Percentiles rank a stretch among this genome's conserved stretches.
Conservation (phyloP, 1,284 basidiomycete species). For the Ganoderma sp. region DNA sequence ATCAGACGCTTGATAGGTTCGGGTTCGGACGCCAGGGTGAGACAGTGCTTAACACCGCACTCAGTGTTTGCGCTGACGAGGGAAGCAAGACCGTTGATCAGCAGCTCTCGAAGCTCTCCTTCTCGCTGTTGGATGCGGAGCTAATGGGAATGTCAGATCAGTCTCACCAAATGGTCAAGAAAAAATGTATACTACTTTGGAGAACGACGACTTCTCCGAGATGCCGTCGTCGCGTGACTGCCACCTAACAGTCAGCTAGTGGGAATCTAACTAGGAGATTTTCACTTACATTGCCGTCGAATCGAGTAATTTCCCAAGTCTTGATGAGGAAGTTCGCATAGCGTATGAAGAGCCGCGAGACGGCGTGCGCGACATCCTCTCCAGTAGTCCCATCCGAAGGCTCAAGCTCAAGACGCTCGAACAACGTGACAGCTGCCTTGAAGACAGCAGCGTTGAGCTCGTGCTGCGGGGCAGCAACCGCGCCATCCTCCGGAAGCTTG, state of each 20-base stretch:
- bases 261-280: no score
- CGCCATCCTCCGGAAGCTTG: slow-evolving; percentile 13
- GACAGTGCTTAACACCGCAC: slow-evolving; percentile 88
- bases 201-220: slow-evolving; percentile 58
- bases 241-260: slow-evolving; percentile 10
- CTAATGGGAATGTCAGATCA: background rate
- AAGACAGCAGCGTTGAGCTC: slow-evolving; percentile 80
- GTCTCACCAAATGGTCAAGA: background rate
- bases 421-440: slow-evolving; percentile 73
- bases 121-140: slow-evolving; percentile 56
- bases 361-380: slow-evolving; percentile 71
- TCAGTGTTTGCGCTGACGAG: slow-evolving; percentile 88
- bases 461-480: slow-evolving; percentile 34
- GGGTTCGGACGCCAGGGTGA: slow-evolving; percentile 79
- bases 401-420: slow-evolving; percentile 77
- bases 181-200: slow-evolving; percentile 48
- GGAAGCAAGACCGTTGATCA: slow-evolving; percentile 81
- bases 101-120: slow-evolving; percentile 69
- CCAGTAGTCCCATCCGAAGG: slow-evolving; percentile 60
- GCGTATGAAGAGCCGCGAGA: slow-evolving; percentile 79
- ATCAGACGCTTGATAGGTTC: slow-evolving; percentile 79
- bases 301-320: slow-evolving; percentile 59
- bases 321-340: slow-evolving; percentile 73
- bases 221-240: slow-evolving; percentile 52
- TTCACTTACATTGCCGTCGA: slow-evolving; percentile 49